Percentiles rank a stretch among this genome's conserved stretches.
Evolutionary conservation across 1,139 yeast genomes (phyloP).

Genomic region (Pneumocystis murina): DNA sequence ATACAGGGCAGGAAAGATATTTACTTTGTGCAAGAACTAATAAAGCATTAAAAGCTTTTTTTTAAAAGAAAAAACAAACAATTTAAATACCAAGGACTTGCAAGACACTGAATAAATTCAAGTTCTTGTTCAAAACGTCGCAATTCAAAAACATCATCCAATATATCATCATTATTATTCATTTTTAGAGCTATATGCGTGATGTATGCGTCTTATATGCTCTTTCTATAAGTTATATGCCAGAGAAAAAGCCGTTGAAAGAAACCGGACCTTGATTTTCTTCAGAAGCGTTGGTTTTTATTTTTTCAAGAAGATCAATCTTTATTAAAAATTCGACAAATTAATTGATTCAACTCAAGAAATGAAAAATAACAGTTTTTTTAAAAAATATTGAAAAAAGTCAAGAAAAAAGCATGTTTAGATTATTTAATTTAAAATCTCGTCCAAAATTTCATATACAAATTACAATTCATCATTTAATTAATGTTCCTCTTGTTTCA

Average conservation of each 20-base stretch:
- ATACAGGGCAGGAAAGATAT: conserved; percentile 44
- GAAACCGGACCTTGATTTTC: no score
- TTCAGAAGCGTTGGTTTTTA: no score
- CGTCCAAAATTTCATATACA: conserved; percentile 42
- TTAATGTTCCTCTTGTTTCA: conserved; percentile 66
- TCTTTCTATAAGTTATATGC: no score
- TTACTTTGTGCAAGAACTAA: conserved; percentile 58
- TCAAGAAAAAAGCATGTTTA: background rate
- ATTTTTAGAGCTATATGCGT: background rate
- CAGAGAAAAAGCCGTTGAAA: no score
- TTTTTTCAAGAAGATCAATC: background rate
- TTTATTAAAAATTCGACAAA: background rate
- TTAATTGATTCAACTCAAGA: no score
- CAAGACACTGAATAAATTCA: conserved; percentile 61
- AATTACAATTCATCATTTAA: conserved; percentile 49
- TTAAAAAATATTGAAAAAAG: background rate
- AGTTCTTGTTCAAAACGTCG: conserved; percentile 10
- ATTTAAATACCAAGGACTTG: conserved; percentile 61
- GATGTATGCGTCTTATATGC: background rate
- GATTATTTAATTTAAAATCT: conserved; percentile 9
- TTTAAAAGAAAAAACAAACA: background rate
- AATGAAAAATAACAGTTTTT: background rate
- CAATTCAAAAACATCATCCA: background rate
- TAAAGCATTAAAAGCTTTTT: background rate
- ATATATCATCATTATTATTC: background rate